Conservation (phyloP, 1,284 basidiomycete species). For the Cutaneotrichosporon dermatis region DNA sequence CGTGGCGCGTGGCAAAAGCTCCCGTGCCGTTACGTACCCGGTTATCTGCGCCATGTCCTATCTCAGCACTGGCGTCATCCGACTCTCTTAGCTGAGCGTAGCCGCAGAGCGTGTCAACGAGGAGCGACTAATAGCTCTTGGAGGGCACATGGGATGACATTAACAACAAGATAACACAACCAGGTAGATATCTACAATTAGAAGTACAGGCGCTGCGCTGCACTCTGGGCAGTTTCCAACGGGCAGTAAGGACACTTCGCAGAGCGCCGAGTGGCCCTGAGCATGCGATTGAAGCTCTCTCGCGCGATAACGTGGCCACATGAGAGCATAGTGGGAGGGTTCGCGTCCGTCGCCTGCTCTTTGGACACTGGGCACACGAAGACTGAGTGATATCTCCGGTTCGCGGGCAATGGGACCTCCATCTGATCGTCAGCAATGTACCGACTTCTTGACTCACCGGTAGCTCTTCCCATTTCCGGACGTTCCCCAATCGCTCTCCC, state of each 20-base stretch:
- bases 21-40: too few relatives aligned
- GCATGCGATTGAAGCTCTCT: conserved; percentile 78
- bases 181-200: conserved; percentile 14
- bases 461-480: conserved; percentile 85
- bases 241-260: conserved; percentile 51
- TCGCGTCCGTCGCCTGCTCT: conserved; percentile 86
- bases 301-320: conserved; percentile 93
- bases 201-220: conserved; percentile 45
- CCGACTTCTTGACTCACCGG: conserved; percentile 59
- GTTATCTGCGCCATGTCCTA: too few relatives aligned
- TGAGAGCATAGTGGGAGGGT: conserved; percentile 95
- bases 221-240: conserved; percentile 36
- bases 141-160: not conserved
- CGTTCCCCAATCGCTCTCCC: conserved; percentile 76
- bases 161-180: not conserved
- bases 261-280: conserved; percentile 55
- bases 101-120: too few relatives aligned
- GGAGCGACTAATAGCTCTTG: not conserved
- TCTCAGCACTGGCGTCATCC: too few relatives aligned
- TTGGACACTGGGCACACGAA: conserved; percentile 98
- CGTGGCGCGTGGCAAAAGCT: not conserved
- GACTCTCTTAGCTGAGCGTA: too few relatives aligned
- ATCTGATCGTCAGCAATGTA: conserved; percentile 59
- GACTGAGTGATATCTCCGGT: conserved; percentile 90
- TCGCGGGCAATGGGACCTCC: conserved; percentile 80